Conservation (phyloP, 2,329 filamentous ascomycete genomes). For the Colletotrichum eremochloae region DNA sequence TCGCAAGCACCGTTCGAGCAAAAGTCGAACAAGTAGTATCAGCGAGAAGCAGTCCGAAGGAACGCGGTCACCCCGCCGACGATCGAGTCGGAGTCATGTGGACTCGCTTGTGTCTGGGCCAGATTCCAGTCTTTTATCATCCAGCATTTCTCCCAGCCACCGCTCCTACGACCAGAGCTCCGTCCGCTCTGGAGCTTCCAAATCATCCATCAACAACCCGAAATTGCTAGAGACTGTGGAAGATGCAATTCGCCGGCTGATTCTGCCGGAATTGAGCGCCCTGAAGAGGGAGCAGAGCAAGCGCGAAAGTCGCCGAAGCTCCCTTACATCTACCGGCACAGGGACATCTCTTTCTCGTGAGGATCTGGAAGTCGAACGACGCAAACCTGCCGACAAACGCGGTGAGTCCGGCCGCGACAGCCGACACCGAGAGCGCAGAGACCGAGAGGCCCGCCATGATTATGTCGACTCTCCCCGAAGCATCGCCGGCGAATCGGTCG, state of each 20-base stretch:
- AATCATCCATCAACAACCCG: conserved; percentile 90
- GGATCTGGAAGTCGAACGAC: conserved; percentile 69
- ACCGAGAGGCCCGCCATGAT: conserved; percentile 68
- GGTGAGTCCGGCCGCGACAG: conserved; percentile 67
- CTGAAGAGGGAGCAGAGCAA: conserved; percentile 91
- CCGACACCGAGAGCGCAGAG: conserved; percentile 46
- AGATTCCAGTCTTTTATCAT: conserved; percentile 69
- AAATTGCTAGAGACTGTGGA: conserved; percentile 92
- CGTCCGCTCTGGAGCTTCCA: conserved; percentile 63
- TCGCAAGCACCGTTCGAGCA: conserved; percentile 62
- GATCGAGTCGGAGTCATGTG: conserved; percentile 65
- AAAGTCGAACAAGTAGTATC: conserved; percentile 64
- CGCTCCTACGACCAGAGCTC: conserved; percentile 69
- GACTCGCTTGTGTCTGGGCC: conserved; percentile 67
- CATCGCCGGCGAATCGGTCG: conserved; percentile 61
- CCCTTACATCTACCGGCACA: conserved; percentile 67
- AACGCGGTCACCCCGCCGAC: conserved; percentile 61
- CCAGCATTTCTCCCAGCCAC: conserved; percentile 66
- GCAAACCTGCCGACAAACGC: conserved; percentile 71
- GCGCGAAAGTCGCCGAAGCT: conserved; percentile 77
- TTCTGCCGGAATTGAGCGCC: conserved; percentile 91
- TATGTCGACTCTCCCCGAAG: conserved; percentile 65
- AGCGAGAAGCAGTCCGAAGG: conserved; percentile 63
- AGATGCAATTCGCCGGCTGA: conserved; percentile 89
- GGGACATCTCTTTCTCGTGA: conserved; percentile 64